These are phyloP conservation scores for Mycena galericulata DNA, from an alignment of 768 basidiomycete species.

Conservation along the genomic window DNA sequence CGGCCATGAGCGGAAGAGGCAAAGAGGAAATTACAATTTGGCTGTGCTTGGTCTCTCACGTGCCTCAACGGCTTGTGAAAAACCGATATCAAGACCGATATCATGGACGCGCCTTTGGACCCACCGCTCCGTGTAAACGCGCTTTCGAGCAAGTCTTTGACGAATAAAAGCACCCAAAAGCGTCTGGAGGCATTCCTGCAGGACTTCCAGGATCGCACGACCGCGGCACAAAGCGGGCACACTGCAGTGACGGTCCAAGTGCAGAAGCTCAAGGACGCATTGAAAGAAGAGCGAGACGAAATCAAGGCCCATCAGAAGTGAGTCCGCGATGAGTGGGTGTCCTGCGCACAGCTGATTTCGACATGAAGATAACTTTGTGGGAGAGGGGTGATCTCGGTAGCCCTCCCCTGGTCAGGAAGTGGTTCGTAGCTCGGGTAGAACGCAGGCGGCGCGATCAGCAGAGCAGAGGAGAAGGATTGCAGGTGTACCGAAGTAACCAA, in stretches of 20 bases:
- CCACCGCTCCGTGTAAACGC: conserved; percentile 62
- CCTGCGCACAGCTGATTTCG: no score
- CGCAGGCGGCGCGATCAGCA: no score
- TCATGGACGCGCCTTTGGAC: conserved; percentile 61
- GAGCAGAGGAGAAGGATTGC: no score
- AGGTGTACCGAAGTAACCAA: no score
- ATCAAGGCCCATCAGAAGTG: conserved; percentile 33
- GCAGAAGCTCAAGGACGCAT: conserved; percentile 65
- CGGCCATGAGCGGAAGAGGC: background rate
- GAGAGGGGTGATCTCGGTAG: no score
- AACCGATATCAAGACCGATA: background rate
- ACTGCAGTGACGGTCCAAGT: conserved; percentile 69
- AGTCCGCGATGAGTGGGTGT: no score
- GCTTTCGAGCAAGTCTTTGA: conserved; percentile 49
- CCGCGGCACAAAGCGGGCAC: conserved; percentile 63
- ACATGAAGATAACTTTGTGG: no score
- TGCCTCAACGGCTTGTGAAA: background rate
- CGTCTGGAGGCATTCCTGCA: conserved; percentile 59
- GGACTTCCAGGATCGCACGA: conserved; percentile 60
- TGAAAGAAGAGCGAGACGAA: conserved; percentile 60
- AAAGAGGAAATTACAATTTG: background rate
- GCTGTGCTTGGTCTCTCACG: background rate
- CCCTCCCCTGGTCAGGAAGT: no score
- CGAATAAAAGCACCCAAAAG: conserved; percentile 54
- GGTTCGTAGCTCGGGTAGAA: no score